phyloP scores from a whole-genome alignment of 345 rosid genomes.

The Gossypium rotundifolium region DNA sequence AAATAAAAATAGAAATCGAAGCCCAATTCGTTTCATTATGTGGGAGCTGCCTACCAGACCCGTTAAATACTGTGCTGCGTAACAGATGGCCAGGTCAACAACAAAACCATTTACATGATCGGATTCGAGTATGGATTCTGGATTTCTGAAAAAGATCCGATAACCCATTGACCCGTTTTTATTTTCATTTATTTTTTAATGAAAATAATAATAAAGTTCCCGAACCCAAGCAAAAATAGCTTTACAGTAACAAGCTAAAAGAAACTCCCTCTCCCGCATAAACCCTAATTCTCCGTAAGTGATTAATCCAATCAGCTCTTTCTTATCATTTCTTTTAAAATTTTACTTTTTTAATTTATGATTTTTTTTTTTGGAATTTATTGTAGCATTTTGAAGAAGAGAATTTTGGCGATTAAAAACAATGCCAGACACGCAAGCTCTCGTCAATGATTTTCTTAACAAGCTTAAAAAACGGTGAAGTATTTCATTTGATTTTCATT shows the following conservation, averaged over 20 bases:
- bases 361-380: background rate
- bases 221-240: background rate
- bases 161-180: background rate
- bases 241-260: background rate
- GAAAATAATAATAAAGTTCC: background rate
- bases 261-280: background rate
- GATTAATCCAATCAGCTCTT: background rate
- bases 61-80: background rate
- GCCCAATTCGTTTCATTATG: background rate
- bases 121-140: background rate
- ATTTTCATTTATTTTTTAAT: background rate
- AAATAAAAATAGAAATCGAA: background rate
- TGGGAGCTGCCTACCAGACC: background rate
- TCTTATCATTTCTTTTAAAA: background rate
- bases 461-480: constrained; percentile 80
- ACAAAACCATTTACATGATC: background rate
- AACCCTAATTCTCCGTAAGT: background rate
- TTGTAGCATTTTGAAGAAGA: constrained; percentile 23
- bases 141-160: background rate
- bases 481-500: background rate
- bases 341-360: background rate
- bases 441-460: constrained; percentile 65
- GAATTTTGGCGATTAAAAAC: constrained; percentile 10
- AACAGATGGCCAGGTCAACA: background rate
- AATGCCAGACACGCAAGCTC: constrained; percentile 85